These are phyloP conservation scores for Symbiodinium natans DNA, from an alignment of 73 alveolate species.

Conservation along the genomic window DNA sequence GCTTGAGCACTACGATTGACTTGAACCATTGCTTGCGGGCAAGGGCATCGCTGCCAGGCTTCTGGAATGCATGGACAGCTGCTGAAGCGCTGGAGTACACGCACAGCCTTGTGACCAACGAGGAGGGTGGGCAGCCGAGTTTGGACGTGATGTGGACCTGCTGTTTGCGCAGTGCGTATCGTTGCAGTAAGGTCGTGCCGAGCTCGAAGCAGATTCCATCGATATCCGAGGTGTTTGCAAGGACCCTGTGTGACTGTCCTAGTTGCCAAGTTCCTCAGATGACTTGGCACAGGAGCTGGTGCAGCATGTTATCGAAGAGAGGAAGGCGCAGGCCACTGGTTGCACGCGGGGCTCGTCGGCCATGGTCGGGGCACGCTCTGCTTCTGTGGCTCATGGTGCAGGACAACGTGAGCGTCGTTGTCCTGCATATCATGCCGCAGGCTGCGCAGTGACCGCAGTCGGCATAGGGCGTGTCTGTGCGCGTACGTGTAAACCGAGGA, in stretches of 20 bases:
- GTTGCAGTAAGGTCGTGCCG: neutral
- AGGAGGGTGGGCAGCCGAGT: conserved; percentile 40
- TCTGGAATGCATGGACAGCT: conserved; percentile 94
- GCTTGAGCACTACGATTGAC: neutral
- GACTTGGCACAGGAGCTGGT: conserved; percentile 20
- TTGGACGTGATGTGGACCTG: neutral
- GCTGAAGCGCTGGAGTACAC: conserved; percentile 89
- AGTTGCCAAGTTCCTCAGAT: neutral
- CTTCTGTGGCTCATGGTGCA: neutral
- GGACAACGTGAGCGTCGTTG: conserved; percentile 79
- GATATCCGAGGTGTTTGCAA: conserved; percentile 85
- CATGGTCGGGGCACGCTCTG: too few relatives aligned
- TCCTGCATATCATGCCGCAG: conserved; percentile 57
- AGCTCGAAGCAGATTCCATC: conserved; percentile 67
- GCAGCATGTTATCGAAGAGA: conserved; percentile 76
- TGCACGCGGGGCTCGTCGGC: too few relatives aligned
- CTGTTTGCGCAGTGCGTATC: too few relatives aligned
- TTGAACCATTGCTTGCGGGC: too few relatives aligned
- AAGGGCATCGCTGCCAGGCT: neutral
- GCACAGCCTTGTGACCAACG: conserved; percentile 79
- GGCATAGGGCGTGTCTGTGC: too few relatives aligned
- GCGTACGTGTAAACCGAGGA: too few relatives aligned
- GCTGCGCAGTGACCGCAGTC: neutral
- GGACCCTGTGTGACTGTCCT: neutral
- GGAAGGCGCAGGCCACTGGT: conserved; percentile 39